Conservation (phyloP, 495 filamentous ascomycete species). For the Daldinia loculata region DNA sequence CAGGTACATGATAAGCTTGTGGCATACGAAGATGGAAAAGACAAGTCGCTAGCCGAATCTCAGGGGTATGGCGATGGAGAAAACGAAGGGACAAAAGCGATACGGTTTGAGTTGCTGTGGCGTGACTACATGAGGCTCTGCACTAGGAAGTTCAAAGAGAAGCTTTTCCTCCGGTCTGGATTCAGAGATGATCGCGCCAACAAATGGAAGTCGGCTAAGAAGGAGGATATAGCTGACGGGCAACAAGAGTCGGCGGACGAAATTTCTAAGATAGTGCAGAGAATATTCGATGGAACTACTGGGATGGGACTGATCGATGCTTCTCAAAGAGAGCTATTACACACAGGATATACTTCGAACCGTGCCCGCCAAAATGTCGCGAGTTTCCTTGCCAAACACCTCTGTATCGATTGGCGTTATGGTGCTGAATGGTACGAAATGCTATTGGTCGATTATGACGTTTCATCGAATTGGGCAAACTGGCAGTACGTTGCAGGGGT, state of each 20-base stretch:
- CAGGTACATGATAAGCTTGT: constrained; percentile 69
- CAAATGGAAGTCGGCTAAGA: constrained; percentile 52
- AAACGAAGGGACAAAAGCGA: constrained; percentile 69
- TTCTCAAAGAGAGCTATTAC: constrained; percentile 70
- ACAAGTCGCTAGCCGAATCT: constrained; percentile 43
- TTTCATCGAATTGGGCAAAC: constrained; percentile 77
- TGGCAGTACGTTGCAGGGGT: constrained; percentile 81
- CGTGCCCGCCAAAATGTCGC: constrained; percentile 76
- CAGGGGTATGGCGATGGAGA: constrained; percentile 69
- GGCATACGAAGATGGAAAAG: constrained; percentile 69
- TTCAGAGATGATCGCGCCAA: constrained; percentile 57
- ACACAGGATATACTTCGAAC: constrained; percentile 77
- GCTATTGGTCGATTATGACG: constrained; percentile 74
- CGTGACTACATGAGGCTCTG: constrained; percentile 79
- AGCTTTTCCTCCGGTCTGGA: constrained; percentile 68
- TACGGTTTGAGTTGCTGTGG: constrained; percentile 78
- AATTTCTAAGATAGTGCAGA: constrained; percentile 50
- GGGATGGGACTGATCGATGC: constrained; percentile 78
- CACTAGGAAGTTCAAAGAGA: constrained; percentile 67
- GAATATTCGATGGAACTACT: constrained; percentile 69
- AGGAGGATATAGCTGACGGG: constrained; percentile 38
- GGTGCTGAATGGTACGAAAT: constrained; percentile 83
- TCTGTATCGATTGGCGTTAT: constrained; percentile 77
- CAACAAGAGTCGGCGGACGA: constrained; percentile 46
- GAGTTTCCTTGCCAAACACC: constrained; percentile 72